Conservation (phyloP, 1,139 yeast genomes). For the Magnusiomyces paraingens region DNA sequence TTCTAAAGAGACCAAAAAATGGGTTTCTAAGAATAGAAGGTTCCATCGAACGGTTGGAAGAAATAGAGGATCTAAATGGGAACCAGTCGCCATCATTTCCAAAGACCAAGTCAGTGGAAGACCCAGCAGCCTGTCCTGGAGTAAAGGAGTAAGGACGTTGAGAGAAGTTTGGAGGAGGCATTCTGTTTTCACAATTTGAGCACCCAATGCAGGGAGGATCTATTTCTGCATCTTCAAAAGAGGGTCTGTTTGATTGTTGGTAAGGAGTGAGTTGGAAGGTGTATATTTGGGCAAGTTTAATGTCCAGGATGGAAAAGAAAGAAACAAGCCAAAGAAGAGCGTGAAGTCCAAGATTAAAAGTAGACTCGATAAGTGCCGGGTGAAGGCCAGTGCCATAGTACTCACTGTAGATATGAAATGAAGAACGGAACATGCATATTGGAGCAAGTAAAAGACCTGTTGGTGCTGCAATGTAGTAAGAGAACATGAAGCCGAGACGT, state of each 20-base stretch:
- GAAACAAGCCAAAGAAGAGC: constrained; percentile 1
- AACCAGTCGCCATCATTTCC: no score
- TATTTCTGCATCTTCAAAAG: no score
- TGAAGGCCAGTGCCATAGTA: constrained; percentile 1
- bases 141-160: no score
- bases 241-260: neutral
- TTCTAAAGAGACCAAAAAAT: no score
- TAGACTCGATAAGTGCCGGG: neutral
- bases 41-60: no score
- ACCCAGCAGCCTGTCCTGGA: no score
- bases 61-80: no score
- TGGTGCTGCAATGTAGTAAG: neutral
- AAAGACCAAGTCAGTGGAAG: no score
- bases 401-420: neutral
- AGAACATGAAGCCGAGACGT: neutral
- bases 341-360: constrained; percentile 1
- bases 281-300: neutral
- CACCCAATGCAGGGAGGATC: no score
- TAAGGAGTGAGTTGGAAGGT: neutral
- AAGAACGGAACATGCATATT: neutral
- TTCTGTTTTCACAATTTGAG: no score
- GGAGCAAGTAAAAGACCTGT: neutral
- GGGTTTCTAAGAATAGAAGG: no score
- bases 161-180: no score
- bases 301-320: constrained; percentile 4